Conservation (phyloP, 148 eudicot species). For the Chenopodium quinoa region DNA sequence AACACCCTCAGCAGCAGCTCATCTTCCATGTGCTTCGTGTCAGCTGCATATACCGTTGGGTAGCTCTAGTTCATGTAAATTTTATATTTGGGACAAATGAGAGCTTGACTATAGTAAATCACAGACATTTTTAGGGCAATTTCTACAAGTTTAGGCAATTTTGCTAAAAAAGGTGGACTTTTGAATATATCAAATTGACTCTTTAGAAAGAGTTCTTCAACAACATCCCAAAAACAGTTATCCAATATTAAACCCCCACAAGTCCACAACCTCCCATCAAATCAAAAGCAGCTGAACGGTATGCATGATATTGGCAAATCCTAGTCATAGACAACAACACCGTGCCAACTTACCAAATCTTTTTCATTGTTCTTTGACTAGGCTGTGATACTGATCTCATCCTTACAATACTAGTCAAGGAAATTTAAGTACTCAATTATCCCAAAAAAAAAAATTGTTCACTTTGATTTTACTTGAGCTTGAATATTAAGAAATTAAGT, state of each 20-base stretch:
- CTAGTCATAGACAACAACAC: background rate
- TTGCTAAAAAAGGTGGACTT: background rate
- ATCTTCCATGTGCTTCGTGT: slow-evolving; percentile 61
- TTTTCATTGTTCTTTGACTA: background rate
- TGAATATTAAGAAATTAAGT: background rate
- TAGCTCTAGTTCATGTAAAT: slow-evolving; percentile 70
- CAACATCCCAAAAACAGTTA: background rate
- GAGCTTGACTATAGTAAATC: slow-evolving; percentile 10
- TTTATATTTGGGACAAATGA: slow-evolving; percentile 24
- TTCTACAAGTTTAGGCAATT: background rate
- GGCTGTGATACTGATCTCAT: background rate
- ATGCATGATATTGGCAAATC: background rate
- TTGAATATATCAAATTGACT: background rate
- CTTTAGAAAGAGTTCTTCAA: background rate
- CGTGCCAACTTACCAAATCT: background rate
- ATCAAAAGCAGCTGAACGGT: background rate
- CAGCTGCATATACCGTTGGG: slow-evolving; percentile 77
- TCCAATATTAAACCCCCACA: background rate
- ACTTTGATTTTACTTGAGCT: no score
- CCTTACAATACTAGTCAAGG: background rate
- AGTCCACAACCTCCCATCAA: background rate
- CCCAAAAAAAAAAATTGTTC: background rate
- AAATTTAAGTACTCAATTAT: no score
- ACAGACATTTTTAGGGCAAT: background rate
- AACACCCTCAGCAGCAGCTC: slow-evolving; percentile 51